phyloP scores from a whole-genome alignment of 139 green algal species.

The Deuterostichococcus epilithicus region DNA sequence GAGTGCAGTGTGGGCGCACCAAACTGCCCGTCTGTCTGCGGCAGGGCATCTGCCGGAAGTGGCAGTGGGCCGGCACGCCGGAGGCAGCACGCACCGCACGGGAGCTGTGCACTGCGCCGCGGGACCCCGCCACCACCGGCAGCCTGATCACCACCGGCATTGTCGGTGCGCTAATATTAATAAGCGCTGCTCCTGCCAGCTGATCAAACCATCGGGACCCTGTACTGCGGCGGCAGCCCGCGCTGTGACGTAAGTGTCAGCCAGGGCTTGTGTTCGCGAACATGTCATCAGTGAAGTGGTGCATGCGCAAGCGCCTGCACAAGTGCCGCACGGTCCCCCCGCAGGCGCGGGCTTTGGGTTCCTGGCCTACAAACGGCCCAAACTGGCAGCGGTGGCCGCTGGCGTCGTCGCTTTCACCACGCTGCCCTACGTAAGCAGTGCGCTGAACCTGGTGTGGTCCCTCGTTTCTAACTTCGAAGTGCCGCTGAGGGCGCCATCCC shows the following conservation, averaged over 20 bases:
- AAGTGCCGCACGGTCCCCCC: no score
- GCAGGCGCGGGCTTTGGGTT: slow-evolving; percentile 14
- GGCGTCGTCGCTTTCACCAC: not conserved
- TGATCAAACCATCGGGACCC: no score
- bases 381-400: slow-evolving; percentile 1
- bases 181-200: no score
- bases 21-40: not conserved
- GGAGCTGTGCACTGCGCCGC: not conserved
- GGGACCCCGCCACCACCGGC: not conserved
- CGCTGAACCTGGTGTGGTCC: no score
- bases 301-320: no score
- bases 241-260: no score
- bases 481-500: no score
- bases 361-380: slow-evolving; percentile 3
- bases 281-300: no score
- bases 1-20: no score
- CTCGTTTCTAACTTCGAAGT: no score
- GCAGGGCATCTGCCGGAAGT: slow-evolving; percentile 8
- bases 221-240: no score
- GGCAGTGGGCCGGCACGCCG: slow-evolving; percentile 3
- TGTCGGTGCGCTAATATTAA: not conserved
- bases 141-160: not conserved
- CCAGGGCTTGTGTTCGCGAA: no score
- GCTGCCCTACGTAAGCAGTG: not conserved
- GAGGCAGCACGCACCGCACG: not conserved